phyloP scores from a whole-genome alignment of 2,329 filamentous ascomycete genomes.

The Sporothrix variecibatus region DNA sequence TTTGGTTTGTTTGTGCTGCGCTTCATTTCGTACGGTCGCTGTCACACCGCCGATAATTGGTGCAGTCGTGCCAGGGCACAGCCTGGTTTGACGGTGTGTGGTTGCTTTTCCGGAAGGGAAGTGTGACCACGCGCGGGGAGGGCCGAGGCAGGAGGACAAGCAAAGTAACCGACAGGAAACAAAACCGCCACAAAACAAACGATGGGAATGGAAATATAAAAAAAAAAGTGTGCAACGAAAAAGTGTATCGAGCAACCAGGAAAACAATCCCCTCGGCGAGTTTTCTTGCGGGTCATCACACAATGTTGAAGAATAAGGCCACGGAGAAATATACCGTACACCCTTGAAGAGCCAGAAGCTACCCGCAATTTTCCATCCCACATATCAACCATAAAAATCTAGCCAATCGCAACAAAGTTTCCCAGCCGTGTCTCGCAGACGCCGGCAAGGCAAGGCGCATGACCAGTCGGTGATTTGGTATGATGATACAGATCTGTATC shows the following conservation, averaged over 20 bases:
- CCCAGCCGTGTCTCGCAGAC: slow-evolving; percentile 8
- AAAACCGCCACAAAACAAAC: background rate
- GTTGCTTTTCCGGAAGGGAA: background rate
- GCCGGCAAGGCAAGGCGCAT: background rate
- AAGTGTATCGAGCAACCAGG: background rate
- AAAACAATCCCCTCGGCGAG: background rate
- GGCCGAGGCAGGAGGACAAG: background rate
- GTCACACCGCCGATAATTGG: slow-evolving; percentile 20
- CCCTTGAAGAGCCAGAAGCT: background rate
- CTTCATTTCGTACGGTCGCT: background rate
- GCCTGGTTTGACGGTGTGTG: slow-evolving; percentile 21
- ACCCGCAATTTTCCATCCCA: background rate
- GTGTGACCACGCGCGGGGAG: background rate
- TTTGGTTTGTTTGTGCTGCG: background rate
- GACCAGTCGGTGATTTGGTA: background rate
- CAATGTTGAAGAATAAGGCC: background rate
- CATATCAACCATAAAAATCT: background rate
- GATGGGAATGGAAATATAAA: background rate
- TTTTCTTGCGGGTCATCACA: background rate
- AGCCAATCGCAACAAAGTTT: background rate
- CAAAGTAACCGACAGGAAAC: background rate
- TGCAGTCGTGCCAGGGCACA: background rate
- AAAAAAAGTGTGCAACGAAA: background rate
- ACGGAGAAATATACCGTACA: background rate
- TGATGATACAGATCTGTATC: background rate